Evolutionary conservation across 2,329 filamentous ascomycete genomes (phyloP).

Genomic region (Aspergillus candidus): DNA sequence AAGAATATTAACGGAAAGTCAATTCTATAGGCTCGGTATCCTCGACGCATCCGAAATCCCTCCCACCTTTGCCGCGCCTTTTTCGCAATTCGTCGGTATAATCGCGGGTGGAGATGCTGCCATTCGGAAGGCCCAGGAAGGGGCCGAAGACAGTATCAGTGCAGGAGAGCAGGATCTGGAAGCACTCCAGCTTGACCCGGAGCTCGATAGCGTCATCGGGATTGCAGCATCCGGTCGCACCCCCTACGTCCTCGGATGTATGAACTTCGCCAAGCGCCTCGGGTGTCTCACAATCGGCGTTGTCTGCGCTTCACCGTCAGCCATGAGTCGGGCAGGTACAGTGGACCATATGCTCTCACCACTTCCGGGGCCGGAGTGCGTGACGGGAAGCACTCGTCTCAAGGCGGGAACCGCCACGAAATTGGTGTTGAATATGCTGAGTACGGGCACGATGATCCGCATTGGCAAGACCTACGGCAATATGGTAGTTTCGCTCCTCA

Average conservation of each 20-base stretch:
- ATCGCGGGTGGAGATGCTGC: constrained; percentile 41
- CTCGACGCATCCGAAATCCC: constrained; percentile 41
- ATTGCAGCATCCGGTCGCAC: constrained; percentile 42
- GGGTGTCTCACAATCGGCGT: constrained; percentile 37
- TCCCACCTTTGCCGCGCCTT: constrained; percentile 37
- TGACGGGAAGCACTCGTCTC: constrained; percentile 43
- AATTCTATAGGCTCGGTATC: constrained; percentile 30
- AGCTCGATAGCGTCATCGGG: constrained; percentile 36
- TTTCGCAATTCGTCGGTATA: constrained; percentile 36
- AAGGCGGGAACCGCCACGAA: constrained; percentile 45
- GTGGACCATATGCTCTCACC: constrained; percentile 32
- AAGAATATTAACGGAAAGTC: neutral
- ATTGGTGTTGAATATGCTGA: constrained; percentile 42
- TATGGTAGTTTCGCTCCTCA: constrained; percentile 24
- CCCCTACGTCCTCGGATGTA: constrained; percentile 37
- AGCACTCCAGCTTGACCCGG: constrained; percentile 22
- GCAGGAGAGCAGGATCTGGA: constrained; percentile 28
- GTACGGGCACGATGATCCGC: constrained; percentile 39
- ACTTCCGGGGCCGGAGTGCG: constrained; percentile 40
- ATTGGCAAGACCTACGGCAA: constrained; percentile 41
- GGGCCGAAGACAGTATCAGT: constrained; percentile 35
- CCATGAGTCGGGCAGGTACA: constrained; percentile 20
- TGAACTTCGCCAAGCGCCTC: constrained; percentile 30
- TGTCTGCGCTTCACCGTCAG: constrained; percentile 34
- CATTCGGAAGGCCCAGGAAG: constrained; percentile 38